Conservation (phyloP, 805 yeast genomes). For the Monosporozyma servazzii region DNA sequence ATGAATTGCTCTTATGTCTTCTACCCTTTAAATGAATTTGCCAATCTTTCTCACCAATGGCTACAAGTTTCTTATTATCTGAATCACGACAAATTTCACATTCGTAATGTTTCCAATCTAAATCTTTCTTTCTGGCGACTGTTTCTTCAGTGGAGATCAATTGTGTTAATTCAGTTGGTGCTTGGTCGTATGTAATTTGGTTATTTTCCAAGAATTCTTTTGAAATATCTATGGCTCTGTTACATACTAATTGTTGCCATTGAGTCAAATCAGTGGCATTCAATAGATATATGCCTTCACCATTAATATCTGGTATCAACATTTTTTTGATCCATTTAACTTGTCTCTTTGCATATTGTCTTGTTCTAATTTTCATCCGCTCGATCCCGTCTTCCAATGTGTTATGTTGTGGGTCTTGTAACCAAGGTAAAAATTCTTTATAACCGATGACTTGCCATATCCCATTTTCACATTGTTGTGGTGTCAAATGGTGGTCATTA, state of each 20-base stretch:
- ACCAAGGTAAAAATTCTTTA: constrained; percentile 77
- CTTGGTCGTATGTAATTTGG: constrained; percentile 18
- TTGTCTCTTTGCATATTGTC: constrained; percentile 82
- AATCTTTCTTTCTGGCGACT: constrained; percentile 3
- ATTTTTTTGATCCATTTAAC: constrained; percentile 82
- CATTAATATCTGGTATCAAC: constrained; percentile 53
- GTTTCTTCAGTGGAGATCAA: constrained; percentile 14
- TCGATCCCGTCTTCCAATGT: constrained; percentile 43
- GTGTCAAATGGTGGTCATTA: constrained; percentile 17
- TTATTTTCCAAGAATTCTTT: constrained; percentile 29
- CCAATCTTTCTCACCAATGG: constrained; percentile 70
- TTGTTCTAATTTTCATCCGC: constrained; percentile 73
- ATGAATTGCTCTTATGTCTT: constrained; percentile 51
- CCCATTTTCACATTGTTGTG: constrained; percentile 54
- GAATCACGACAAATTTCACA: constrained; percentile 60
- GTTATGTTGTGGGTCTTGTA: constrained; percentile 22
- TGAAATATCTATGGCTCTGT: constrained; percentile 46
- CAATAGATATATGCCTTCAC: constrained; percentile 47
- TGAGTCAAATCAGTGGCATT: constrained; percentile 63
- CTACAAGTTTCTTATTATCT: constrained; percentile 45
- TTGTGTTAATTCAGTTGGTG: constrained; percentile 33
- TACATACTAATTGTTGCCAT: constrained; percentile 53
- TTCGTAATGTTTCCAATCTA: constrained; percentile 53
- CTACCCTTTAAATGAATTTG: constrained; percentile 56
- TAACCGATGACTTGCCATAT: constrained; percentile 94